Evolutionary conservation across 495 filamentous ascomycete genomes (phyloP), one percentile per base, ranked within the genome.

Genomic region (Penicillium lividum): DNA sequence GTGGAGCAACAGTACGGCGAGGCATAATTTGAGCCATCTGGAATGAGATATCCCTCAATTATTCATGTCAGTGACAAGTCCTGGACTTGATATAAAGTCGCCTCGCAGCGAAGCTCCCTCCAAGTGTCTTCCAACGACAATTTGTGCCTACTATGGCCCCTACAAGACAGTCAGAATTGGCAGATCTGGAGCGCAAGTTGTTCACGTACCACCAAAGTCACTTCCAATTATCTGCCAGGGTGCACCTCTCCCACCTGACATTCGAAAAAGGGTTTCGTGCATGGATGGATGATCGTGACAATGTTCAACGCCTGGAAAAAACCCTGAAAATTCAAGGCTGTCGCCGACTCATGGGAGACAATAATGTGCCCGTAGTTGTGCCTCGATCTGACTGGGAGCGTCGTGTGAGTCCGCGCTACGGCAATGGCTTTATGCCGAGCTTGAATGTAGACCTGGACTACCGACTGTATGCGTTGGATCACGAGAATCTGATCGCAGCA

Each of bases 401-500:
- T 31, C 38, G 40, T 16, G 52, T 54, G 27, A 28, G 16, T 18
- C 38, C 13, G 52, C 16, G 27, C 45, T 29, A 47, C 25, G 25
- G 44, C 33, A 50, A 36, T 40, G 28, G n/a, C 13, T 15, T 30
- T 38, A 34, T 45, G 40, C 28, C 40, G 8, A 18, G 29, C 40
- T 42, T 58, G 40, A 11, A 47, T 16, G 46, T 58, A 3, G 51
- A 51, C 33, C 13, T 22, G 0, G 42, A 53, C 30, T 56, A 59
- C 31, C 16, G 33, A 6, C 16, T 63, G 7, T 44, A 22, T 15
- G 61, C 56, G 7, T 34, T 48, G 34, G 48, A 50, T 43, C 61
- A 63, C 36, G 52, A 56, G 29, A 63, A 25, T 33, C 11, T 63
- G 2, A 63, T 63, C 15, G 18, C 10, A 27, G 61, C 51, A 11